A percentile compares a stretch with the other conserved stretches of the same genome.
These are phyloP conservation scores for Naematelia encephala DNA, from an alignment of 768 basidiomycete species.

Conservation along the genomic window DNA sequence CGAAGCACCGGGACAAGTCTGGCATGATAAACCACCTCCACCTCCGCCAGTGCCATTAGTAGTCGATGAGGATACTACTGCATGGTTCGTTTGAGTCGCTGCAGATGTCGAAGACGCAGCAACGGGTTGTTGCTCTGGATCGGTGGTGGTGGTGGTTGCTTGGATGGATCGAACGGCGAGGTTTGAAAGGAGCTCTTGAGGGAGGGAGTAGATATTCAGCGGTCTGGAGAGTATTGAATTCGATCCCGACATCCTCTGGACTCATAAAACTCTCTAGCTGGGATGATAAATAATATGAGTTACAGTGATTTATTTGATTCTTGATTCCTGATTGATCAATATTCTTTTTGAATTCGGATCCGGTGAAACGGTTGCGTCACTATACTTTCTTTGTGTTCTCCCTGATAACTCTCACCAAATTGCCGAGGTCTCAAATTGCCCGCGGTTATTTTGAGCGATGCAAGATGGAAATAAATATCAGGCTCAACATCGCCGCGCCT, in stretches of 20 bases:
- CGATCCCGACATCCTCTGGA: neutral
- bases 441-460: no score
- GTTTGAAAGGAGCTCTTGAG: conserved; percentile 64
- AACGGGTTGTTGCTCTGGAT: conserved; percentile 3
- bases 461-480: no score
- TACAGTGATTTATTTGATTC: no score
- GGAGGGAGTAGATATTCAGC: conserved; percentile 63
- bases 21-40: conserved; percentile 36
- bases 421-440: no score
- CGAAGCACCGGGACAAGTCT: conserved; percentile 54
- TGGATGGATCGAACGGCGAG: conserved; percentile 67
- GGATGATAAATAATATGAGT: no score
- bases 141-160: conserved; percentile 24
- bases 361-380: neutral
- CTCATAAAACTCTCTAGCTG: no score
- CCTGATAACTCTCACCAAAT: no score
- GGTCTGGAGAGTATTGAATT: conserved; percentile 22
- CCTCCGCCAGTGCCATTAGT: no score
- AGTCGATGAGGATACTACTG: no score
- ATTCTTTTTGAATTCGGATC: no score
- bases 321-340: conserved; percentile 3
- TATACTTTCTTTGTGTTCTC: neutral
- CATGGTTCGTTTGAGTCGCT: no score
- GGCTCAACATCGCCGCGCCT: no score
- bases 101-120: conserved; percentile 4